These are phyloP conservation scores for Aureobasidium zeae DNA, from an alignment of 2,329 filamentous ascomycete species.

Conservation along the genomic window DNA sequence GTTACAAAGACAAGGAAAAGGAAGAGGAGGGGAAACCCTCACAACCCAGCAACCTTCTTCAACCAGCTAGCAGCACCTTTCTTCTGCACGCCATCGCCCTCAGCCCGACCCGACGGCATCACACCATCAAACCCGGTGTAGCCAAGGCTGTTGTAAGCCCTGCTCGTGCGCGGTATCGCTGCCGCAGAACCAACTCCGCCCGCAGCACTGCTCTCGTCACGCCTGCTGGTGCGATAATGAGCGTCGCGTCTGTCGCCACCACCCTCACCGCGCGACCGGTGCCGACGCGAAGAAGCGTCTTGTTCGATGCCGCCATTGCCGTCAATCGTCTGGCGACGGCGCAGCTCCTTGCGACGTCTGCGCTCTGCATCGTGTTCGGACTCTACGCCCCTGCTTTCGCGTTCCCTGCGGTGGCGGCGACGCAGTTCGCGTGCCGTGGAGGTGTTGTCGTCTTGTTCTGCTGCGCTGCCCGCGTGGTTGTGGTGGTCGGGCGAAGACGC, in stretches of 20 bases:
- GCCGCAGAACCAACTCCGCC: too few species aligned
- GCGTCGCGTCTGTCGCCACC: too few species aligned
- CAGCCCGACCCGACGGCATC: too few species aligned
- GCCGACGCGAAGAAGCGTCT: too few species aligned
- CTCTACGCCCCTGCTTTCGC: slow-evolving; percentile 19
- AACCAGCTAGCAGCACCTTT: slow-evolving; percentile 29
- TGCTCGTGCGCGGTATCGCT: too few species aligned
- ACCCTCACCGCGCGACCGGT: too few species aligned
- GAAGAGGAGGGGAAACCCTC: slow-evolving; percentile 32
- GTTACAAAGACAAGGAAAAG: slow-evolving; percentile 31
- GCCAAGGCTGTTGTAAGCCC: slow-evolving; percentile 24
- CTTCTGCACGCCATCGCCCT: slow-evolving; percentile 18
- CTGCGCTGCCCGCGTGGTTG: too few species aligned
- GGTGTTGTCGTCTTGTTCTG: slow-evolving; percentile 20
- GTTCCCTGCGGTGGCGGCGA: slow-evolving; percentile 20
- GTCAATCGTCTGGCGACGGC: too few species aligned
- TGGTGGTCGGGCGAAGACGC: slow-evolving; percentile 21
- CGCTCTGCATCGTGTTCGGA: slow-evolving; percentile 21
- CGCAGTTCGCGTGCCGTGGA: slow-evolving; percentile 26
- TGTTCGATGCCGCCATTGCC: slow-evolving; percentile 18
- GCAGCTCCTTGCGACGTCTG: slow-evolving; percentile 18
- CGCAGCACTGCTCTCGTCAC: slow-evolving; percentile 16
- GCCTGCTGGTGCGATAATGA: too few species aligned
- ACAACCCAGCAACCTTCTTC: slow-evolving; percentile 36
- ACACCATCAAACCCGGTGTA: slow-evolving; percentile 28